phyloP scores from a whole-genome alignment of 1,139 yeast species.

The Geotrichum klebahnii region DNA sequence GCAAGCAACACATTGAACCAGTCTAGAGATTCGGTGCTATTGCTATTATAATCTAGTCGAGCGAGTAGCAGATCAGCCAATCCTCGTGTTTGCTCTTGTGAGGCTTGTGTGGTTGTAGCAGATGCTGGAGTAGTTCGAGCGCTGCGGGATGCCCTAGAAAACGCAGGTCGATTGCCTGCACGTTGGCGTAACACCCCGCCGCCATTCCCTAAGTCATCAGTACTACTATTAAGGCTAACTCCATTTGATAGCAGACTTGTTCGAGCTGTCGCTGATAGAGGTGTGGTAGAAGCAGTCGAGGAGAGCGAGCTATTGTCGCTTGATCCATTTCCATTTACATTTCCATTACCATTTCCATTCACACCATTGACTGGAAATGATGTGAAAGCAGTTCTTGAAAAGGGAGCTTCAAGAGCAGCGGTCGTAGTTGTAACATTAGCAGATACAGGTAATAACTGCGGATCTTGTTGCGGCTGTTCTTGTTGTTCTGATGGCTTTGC shows the following conservation, averaged over 20 bases:
- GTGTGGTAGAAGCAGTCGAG: background rate
- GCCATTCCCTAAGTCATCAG: background rate
- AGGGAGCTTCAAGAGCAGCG: constrained; percentile 9
- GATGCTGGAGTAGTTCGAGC: background rate
- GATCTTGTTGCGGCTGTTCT: constrained; percentile 16
- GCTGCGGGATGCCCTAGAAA: too few relatives aligned
- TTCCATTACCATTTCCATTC: background rate
- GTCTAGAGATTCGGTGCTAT: constrained; percentile 84
- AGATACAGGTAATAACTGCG: constrained; percentile 11
- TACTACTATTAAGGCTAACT: background rate
- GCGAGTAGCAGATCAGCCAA: background rate
- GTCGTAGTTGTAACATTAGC: background rate
- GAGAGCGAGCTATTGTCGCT: background rate
- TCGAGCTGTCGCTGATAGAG: constrained; percentile 3
- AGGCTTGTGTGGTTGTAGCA: constrained; percentile 24
- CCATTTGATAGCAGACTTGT: background rate
- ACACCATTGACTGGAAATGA: background rate
- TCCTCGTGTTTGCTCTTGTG: background rate
- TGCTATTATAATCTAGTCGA: constrained; percentile 35
- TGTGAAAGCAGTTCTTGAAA: background rate
- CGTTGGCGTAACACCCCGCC: too few relatives aligned
- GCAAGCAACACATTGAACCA: constrained; percentile 97
- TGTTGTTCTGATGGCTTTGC: constrained; percentile 7
- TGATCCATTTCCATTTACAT: too few relatives aligned
- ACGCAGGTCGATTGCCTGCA: too few relatives aligned